These are phyloP conservation scores for Diatrype stigma DNA, from an alignment of 2,329 filamentous ascomycete species.

Conservation along the genomic window DNA sequence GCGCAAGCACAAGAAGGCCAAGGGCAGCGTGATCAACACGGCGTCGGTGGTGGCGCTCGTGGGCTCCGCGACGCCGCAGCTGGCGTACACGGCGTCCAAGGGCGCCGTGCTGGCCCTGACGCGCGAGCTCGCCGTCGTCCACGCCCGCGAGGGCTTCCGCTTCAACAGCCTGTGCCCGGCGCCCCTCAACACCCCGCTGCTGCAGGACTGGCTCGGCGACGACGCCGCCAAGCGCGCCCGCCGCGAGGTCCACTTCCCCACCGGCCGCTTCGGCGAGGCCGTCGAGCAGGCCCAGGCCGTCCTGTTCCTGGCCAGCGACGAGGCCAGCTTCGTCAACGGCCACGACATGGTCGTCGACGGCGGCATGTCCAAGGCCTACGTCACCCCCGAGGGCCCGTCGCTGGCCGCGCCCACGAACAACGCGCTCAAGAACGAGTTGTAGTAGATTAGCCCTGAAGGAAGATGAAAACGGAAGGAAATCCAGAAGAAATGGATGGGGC, in stretches of 20 bases:
- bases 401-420: constrained; percentile 55
- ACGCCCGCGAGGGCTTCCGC: constrained; percentile 81
- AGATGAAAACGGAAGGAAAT: not conserved
- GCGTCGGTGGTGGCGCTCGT: constrained; percentile 85
- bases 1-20: constrained; percentile 73
- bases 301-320: constrained; percentile 80
- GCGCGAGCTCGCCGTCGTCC: constrained; percentile 84
- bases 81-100: constrained; percentile 92
- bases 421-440: constrained; percentile 46
- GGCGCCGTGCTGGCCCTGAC: constrained; percentile 88
- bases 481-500: not conserved
- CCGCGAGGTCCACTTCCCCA: constrained; percentile 85
- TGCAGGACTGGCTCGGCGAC: constrained; percentile 91
- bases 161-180: constrained; percentile 92
- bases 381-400: constrained; percentile 60
- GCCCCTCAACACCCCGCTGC: constrained; percentile 83
- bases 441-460: constrained; percentile 15
- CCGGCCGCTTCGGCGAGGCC: constrained; percentile 86
- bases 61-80: constrained; percentile 80
- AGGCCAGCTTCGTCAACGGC: constrained; percentile 85
- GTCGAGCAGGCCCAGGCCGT: constrained; percentile 89
- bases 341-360: constrained; percentile 94
- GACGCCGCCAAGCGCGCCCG: constrained; percentile 76
- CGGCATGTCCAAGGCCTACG: constrained; percentile 91
- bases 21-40: constrained; percentile 85